Evolutionary conservation across 805 yeast genomes (phyloP), one percentile per base, ranked within the genome.

Genomic region (Pichia occidentalis): DNA sequence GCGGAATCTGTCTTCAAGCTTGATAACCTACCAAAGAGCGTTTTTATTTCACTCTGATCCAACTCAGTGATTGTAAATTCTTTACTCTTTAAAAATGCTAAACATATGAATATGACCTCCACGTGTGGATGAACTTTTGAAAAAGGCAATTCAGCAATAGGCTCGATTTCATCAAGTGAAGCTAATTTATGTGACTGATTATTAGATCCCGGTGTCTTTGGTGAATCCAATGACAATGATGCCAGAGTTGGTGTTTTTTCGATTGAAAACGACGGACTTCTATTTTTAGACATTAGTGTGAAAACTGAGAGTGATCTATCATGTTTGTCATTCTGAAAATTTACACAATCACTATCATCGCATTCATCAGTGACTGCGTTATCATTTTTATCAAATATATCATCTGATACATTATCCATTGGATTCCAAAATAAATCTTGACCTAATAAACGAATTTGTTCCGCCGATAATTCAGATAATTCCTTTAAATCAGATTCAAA

Each of bases 11-110:
- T 53, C 39, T 44, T 54, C 56, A 56, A 63, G 11, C 77, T 67
- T 1, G 78, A 75, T 32, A 72, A 53, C 26, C 79, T 71, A 44
- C 75, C 75, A 44, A 88, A 67, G 47, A 77, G 77, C 54, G 87
- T 94, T 26, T 87, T 68, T 31, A 86, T 85, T 60, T 88, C 97
- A 46, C 84, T 78, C 55, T 85, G 95, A 52, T 88, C 97, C 46
- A 87, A 77, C 55, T 88, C 97, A 46, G 85, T 70, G 38, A 88
- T 67, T 27, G 82, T 76, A 48, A 76, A 75, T 49, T 83, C 88
- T 57, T 81, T 80, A 36, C 90, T 78, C 58, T 85, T 85, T 47
- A 88, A 64, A 27, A 88, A 73, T 1, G 96, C 85, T 33, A 87
- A 64, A 34, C 85, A 77, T 3, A 84, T 73, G 52, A 86, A 88